A percentile compares a stretch with the other conserved stretches of the same genome.
phyloP scores from a whole-genome alignment of 441 rosid genomes.

The Manihot esculenta region DNA sequence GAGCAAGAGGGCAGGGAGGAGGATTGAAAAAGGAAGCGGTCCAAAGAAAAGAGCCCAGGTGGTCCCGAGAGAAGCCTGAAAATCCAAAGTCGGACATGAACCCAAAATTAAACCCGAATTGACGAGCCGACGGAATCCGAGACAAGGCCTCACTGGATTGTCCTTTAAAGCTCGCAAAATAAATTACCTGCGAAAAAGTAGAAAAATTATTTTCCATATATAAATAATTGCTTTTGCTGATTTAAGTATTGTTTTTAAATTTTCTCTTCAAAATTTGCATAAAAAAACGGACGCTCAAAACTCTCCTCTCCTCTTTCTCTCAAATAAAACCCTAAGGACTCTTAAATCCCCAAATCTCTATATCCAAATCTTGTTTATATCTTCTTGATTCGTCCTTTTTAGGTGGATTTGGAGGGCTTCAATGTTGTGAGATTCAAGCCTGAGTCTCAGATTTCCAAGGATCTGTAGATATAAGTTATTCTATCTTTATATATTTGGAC shows the following conservation, averaged over 20 bases:
- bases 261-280: neutral
- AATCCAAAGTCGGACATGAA: conserved; percentile 42
- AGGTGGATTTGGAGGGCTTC: conserved; percentile 27
- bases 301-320: neutral
- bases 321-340: conserved; percentile 29
- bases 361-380: conserved; percentile 15
- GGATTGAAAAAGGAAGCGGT: conserved; percentile 20
- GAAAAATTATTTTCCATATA: neutral
- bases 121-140: conserved; percentile 45
- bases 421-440: conserved; percentile 40
- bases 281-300: neutral
- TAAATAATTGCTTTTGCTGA: conserved; percentile 5
- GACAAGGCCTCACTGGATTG: conserved; percentile 32
- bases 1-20: too few relatives aligned
- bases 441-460: conserved; percentile 34
- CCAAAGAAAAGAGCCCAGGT: conserved; percentile 7
- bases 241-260: neutral
- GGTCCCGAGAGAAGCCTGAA: conserved; percentile 20
- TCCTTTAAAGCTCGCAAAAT: conserved; percentile 27
- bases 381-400: conserved; percentile 20
- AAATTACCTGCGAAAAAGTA: conserved; percentile 1
- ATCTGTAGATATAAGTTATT: conserved; percentile 30
- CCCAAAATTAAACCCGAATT: conserved; percentile 33
- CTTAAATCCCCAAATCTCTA: conserved; percentile 18
- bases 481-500: conserved; percentile 10